Evolutionary conservation across 768 basidiomycete species (phyloP).

Genomic region (Trichaptum fuscoviolaceum): DNA sequence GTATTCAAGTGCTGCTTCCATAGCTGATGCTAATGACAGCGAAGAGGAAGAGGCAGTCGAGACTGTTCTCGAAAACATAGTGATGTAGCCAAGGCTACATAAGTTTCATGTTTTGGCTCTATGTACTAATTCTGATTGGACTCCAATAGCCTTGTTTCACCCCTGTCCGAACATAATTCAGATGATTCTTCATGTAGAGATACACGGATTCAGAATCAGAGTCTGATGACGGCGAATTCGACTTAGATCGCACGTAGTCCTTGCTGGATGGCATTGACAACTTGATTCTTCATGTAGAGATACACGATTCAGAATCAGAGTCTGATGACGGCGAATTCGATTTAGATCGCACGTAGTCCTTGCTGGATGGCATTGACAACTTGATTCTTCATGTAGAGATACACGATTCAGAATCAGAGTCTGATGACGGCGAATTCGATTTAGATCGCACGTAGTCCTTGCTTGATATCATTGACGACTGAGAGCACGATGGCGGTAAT

Average conservation of each 20-base stretch:
- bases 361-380: no score
- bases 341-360: no score
- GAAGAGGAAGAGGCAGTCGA: conserved; percentile 73
- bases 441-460: neutral
- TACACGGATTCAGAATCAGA: no score
- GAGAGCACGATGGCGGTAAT: conserved; percentile 48
- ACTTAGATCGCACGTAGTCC: no score
- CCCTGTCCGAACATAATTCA: conserved; percentile 26
- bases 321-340: no score
- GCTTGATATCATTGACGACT: conserved; percentile 38
- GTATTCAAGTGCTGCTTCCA: conserved; percentile 49
- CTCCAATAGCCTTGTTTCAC: conserved; percentile 34
- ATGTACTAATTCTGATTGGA: conserved; percentile 19
- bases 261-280: no score
- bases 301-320: no score
- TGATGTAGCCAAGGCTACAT: conserved; percentile 22
- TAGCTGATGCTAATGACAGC: conserved; percentile 45
- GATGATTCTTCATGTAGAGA: conserved; percentile 24
- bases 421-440: neutral
- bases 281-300: no score
- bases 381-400: no score
- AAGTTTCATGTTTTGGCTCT: neutral
- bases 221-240: no score
- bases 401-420: conserved; percentile 14
- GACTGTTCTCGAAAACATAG: conserved; percentile 37